Percentiles rank a stretch among this genome's conserved stretches.
Conservation (phyloP, 2,329 filamentous ascomycete genomes). For the Paecilomyces variotii region DNA sequence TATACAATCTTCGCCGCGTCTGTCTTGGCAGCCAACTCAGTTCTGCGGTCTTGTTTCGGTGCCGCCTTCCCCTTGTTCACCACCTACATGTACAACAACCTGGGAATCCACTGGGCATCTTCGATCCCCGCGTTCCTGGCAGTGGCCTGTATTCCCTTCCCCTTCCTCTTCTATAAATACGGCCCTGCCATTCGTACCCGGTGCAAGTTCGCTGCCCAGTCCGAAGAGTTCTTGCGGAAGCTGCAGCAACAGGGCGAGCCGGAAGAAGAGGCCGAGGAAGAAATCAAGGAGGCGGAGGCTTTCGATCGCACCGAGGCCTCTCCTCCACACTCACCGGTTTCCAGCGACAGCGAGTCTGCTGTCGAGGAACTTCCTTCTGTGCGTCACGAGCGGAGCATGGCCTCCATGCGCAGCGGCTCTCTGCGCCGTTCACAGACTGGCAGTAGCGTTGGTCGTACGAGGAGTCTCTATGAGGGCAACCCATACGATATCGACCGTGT, state of each 20-base stretch:
- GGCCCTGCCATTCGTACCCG: conserved; percentile 31
- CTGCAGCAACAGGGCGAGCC: conserved; percentile 19
- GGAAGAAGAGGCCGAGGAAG: conserved; percentile 10
- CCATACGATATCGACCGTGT: conserved; percentile 39
- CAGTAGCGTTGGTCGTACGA: conserved; percentile 12
- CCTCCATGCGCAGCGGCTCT: conserved; percentile 7
- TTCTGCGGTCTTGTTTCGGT: conserved; percentile 40
- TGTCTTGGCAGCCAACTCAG: conserved; percentile 37
- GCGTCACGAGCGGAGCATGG: conserved; percentile 18
- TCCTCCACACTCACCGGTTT: conserved; percentile 14
- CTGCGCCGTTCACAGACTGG: conserved; percentile 20
- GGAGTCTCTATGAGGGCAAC: conserved; percentile 33
- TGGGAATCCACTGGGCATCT: conserved; percentile 43
- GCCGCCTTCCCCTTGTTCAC: conserved; percentile 43
- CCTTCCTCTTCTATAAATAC: conserved; percentile 38
- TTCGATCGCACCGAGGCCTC: conserved; percentile 29
- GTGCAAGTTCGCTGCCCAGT: conserved; percentile 34
- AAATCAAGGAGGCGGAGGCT: conserved; percentile 8
- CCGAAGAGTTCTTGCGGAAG: conserved; percentile 29
- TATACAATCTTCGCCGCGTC: conserved; percentile 38
- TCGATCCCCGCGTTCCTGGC: conserved; percentile 40
- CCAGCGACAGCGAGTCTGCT: conserved; percentile 17
- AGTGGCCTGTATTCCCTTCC: conserved; percentile 36
- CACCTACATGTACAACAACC: conserved; percentile 34
- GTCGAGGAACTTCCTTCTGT: conserved; percentile 11